A percentile compares a stretch with the other conserved stretches of the same genome.
Evolutionary conservation across 2,329 filamentous ascomycete species (phyloP).

Genomic region (Paraphaeosphaeria minitans): DNA sequence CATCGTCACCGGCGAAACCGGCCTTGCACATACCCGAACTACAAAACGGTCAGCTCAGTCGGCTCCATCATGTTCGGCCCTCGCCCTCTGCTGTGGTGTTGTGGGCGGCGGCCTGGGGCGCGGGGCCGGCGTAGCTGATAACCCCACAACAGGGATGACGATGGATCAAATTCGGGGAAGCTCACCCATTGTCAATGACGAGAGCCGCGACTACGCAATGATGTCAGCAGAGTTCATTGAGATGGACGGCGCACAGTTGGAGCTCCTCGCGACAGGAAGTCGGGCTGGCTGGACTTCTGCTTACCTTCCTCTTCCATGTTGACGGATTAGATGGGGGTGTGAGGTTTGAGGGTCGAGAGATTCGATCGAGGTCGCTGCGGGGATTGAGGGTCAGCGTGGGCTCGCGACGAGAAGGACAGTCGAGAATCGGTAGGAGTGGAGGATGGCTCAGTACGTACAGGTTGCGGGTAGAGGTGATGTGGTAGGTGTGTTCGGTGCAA

Average conservation of each 20-base stretch:
- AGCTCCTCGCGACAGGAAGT: slow-evolving; percentile 22
- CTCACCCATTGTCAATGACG: slow-evolving; percentile 99
- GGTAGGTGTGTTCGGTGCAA: slow-evolving; percentile 44
- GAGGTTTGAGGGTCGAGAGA: slow-evolving; percentile 44
- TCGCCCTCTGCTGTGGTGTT: slow-evolving; percentile 30
- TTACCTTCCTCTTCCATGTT: slow-evolving; percentile 75
- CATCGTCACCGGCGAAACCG: slow-evolving; percentile 99
- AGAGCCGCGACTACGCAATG: slow-evolving; percentile 82
- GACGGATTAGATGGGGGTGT: slow-evolving; percentile 50
- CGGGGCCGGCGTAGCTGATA: slow-evolving; percentile 33
- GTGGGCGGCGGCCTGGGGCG: slow-evolving; percentile 29
- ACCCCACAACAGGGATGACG: slow-evolving; percentile 47
- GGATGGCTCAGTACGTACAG: slow-evolving; percentile 38
- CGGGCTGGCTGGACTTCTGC: slow-evolving; percentile 46
- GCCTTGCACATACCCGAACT: slow-evolving; percentile 99
- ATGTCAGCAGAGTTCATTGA: slow-evolving; percentile 46
- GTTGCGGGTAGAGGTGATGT: slow-evolving; percentile 34
- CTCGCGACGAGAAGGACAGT: slow-evolving; percentile 24
- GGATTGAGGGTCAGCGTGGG: slow-evolving; percentile 37
- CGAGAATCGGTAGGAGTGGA: slow-evolving; percentile 31
- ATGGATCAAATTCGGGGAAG: slow-evolving; percentile 48
- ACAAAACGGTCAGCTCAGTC: slow-evolving; percentile 47
- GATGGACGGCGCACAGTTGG: slow-evolving; percentile 26
- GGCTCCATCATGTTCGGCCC: slow-evolving; percentile 23
- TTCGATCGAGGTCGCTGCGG: slow-evolving; percentile 37